These are phyloP conservation scores for Apiospora sp. DNA, from an alignment of 2,329 filamentous ascomycete genomes.

Conservation along the genomic window DNA sequence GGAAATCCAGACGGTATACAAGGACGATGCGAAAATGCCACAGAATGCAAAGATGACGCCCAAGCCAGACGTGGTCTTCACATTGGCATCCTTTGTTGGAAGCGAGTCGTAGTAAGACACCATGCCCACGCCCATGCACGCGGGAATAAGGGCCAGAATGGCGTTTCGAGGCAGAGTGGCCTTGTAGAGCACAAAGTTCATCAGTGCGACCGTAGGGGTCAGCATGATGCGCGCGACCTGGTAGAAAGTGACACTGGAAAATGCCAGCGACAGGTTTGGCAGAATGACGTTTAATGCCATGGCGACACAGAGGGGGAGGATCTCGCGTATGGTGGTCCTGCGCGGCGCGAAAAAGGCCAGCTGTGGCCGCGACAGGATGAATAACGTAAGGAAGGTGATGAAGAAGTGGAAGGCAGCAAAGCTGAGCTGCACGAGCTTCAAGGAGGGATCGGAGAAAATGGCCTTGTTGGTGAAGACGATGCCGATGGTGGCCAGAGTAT, in stretches of 20 bases:
- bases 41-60: constrained; percentile 71
- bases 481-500: constrained; percentile 68
- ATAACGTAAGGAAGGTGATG: constrained; percentile 71
- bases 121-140: constrained; percentile 70
- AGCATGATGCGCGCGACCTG: constrained; percentile 73
- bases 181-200: constrained; percentile 70
- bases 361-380: constrained; percentile 63
- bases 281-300: constrained; percentile 76
- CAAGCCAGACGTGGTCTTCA: constrained; percentile 63
- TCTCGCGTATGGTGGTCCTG: constrained; percentile 60
- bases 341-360: constrained; percentile 67
- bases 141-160: constrained; percentile 63
- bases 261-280: constrained; percentile 72
- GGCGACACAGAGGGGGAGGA: constrained; percentile 70
- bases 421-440: constrained; percentile 68
- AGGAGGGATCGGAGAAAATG: constrained; percentile 69
- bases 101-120: constrained; percentile 75
- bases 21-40: constrained; percentile 69
- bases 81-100: constrained; percentile 52
- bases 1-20: constrained; percentile 75
- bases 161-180: constrained; percentile 63
- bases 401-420: constrained; percentile 76
- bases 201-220: constrained; percentile 69
- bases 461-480: constrained; percentile 77
- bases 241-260: constrained; percentile 74